Base-by-base conservation (phyloP, 1,139 yeast species). In the Sugiyamaella neomexicana region DNA sequence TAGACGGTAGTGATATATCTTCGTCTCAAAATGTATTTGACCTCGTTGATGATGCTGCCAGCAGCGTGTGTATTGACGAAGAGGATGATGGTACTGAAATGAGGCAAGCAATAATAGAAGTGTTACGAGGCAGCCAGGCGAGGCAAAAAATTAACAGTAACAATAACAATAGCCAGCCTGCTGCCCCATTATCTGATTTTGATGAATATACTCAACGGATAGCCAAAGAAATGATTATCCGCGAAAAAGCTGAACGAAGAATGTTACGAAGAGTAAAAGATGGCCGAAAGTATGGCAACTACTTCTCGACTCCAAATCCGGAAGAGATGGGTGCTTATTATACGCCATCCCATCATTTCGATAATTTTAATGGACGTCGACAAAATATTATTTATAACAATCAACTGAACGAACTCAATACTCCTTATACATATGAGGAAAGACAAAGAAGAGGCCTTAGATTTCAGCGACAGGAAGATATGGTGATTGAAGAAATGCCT, bases 181-280 rank as follows among this genome's bases (percentile, higher is more conserved):
- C 52, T 43, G 43, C 49, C n/a, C 55, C 52, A 1, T 52, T 64
- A 7, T 62, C 68, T 2, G 80, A 77, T 48, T 77, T 75, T 58
- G 75, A 72, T 23, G 64, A 62, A 23, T 77, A 75, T 57, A 72
- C 72, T 44, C 67, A 62, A 13, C 59, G 67, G 29, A 64, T 75
- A 0, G 69, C 70, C 16, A 60, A 68, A 34, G 76, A 74, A 40
- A 68, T 74, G n/a, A 60, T 65, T 15, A 59, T 73, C 6, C 62
- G 64, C 48, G 66, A 64, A 39, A 66, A 64, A 56, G 61, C 56
- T 1, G 66, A 65, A 31, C 56, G 63, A 13, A 54, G 62, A 16
- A 53, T 61, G 34, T 5, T 20, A 17, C 62, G 65, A 7, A 57
- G 60, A 46, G 58, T 53, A 51, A 57, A 54, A 56, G 57, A 50